Evolutionary conservation across 1,284 basidiomycete genomes (phyloP).

Genomic region (Tylopilus sp.): DNA sequence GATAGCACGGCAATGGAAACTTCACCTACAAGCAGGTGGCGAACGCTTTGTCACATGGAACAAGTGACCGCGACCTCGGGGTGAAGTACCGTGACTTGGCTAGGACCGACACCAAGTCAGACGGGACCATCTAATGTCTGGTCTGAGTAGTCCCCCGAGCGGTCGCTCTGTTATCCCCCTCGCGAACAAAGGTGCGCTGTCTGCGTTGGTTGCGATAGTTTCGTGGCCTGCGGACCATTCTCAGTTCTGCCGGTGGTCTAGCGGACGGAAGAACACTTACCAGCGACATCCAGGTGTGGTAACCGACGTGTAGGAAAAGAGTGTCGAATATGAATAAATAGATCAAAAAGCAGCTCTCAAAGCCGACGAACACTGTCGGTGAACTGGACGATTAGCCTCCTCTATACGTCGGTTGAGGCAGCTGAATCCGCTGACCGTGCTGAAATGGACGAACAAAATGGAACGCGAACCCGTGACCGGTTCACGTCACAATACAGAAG

Average conservation of each 20-base stretch:
- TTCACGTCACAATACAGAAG: slow-evolving; percentile 12
- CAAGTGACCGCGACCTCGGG: background rate
- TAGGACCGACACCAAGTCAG: background rate
- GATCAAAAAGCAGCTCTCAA: slow-evolving; percentile 3
- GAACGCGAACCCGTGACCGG: background rate
- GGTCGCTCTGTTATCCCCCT: background rate
- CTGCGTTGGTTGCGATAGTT: slow-evolving; percentile 86
- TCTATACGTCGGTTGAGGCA: background rate
- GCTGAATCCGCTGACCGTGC: background rate
- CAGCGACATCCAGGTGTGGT: slow-evolving; percentile 34
- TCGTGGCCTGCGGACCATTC: slow-evolving; percentile 62
- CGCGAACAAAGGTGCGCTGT: slow-evolving; percentile 22
- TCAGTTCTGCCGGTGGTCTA: background rate
- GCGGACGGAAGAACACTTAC: slow-evolving; percentile 23
- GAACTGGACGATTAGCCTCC: slow-evolving; percentile 4
- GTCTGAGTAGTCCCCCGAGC: background rate
- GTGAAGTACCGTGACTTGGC: background rate
- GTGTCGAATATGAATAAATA: slow-evolving; percentile 13
- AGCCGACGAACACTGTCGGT: slow-evolving; percentile 6
- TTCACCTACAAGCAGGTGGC: background rate
- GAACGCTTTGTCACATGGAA: background rate
- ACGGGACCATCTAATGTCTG: background rate
- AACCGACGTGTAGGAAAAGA: slow-evolving; percentile 3
- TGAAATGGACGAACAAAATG: background rate
- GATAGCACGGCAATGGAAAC: background rate